Percentiles rank a stretch among this genome's conserved stretches.
Conservation (phyloP, 108 stramenopile genomes). For the Fragilariopsis cylindrus region DNA sequence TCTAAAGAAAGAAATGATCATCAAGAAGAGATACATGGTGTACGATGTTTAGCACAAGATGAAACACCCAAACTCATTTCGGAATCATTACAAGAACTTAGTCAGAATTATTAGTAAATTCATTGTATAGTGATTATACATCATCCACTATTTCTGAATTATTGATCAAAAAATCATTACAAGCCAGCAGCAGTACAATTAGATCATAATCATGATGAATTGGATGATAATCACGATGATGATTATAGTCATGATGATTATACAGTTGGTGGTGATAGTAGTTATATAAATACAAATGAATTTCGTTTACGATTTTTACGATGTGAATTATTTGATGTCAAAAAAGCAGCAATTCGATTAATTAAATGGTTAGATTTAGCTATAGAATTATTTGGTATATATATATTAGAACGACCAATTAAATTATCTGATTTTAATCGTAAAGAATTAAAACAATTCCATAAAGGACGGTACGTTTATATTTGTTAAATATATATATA, state of each 20-base stretch:
- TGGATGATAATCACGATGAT: too few species aligned
- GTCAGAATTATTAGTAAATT: not conserved
- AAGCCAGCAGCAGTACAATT: too few species aligned
- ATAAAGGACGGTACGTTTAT: not conserved
- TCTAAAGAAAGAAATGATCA: not conserved
- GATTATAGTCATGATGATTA: too few species aligned
- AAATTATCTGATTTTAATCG: slow-evolving; percentile 4
- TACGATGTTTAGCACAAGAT: slow-evolving; percentile 1
- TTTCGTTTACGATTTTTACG: slow-evolving; percentile 50
- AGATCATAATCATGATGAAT: too few species aligned
- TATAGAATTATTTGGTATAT: slow-evolving; percentile 38
- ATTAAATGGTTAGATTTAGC: slow-evolving; percentile 34
- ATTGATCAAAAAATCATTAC: too few species aligned
- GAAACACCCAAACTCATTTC: not conserved
- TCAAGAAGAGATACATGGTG: slow-evolving; percentile 22
- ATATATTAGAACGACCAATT: slow-evolving; percentile 6
- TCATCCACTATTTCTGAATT: too few species aligned
- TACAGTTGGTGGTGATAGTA: not conserved
- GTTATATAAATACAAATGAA: slow-evolving; percentile 23
- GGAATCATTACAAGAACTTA: not conserved
- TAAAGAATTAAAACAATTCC: not conserved
- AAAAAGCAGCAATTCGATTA: slow-evolving; percentile 35
- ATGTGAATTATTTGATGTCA: slow-evolving; percentile 36
- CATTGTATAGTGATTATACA: too few species aligned
- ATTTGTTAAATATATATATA: too few species aligned